phyloP scores from a whole-genome alignment of 2,329 filamentous ascomycete genomes.

The Kalaharituber pfeilii region DNA sequence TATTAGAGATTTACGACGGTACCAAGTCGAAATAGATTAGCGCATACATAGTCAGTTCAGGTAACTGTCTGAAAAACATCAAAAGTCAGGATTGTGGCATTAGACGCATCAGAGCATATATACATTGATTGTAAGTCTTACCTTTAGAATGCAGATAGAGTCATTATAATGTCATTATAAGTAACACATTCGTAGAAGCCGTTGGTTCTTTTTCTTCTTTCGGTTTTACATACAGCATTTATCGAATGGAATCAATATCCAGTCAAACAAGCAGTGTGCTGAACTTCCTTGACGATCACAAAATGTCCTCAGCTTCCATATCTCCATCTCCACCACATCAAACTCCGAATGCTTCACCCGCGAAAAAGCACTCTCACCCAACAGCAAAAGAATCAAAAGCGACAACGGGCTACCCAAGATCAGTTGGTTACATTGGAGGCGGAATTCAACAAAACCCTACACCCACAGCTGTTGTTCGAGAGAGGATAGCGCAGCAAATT shows the following conservation, averaged over 20 bases:
- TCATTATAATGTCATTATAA: no score
- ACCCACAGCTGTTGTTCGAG: conserved; percentile 75
- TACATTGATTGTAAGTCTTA: no score
- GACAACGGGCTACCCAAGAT: conserved; percentile 89
- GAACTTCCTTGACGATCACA: conserved; percentile 13
- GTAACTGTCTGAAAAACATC: no score
- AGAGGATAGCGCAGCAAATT: conserved; percentile 87
- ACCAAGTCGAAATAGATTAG: not conserved
- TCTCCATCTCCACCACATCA: conserved; percentile 31
- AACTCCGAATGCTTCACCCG: conserved; percentile 41
- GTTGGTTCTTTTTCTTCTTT: no score
- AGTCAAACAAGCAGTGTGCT: no score
- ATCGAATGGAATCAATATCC: not conserved
- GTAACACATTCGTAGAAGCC: no score
- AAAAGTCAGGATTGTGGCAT: no score
- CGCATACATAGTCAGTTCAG: not conserved
- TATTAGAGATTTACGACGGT: not conserved
- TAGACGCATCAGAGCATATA: no score
- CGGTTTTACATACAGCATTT: not conserved
- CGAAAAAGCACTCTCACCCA: conserved; percentile 97
- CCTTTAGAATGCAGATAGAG: no score
- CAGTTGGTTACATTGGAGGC: conserved; percentile 82
- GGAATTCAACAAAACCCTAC: conserved; percentile 99
- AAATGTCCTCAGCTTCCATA: conserved; percentile 26
- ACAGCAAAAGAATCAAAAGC: conserved; percentile 98